These are phyloP conservation scores for Pezicula neosporulosa DNA, from an alignment of 2,329 filamentous ascomycete genomes.

Conservation along the genomic window DNA sequence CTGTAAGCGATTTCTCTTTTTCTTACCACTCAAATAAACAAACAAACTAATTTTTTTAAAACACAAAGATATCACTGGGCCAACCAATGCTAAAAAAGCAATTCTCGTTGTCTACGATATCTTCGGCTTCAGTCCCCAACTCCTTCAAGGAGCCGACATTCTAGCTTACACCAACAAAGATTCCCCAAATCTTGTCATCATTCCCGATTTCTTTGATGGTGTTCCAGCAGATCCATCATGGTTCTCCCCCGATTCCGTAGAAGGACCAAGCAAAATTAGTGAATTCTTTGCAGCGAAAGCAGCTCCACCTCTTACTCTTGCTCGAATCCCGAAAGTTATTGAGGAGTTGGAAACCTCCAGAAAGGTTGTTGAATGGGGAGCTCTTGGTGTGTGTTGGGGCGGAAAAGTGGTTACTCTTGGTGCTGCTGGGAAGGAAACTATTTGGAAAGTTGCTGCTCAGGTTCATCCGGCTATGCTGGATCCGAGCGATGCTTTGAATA, in stretches of 20 bases:
- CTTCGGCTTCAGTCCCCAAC: conserved; percentile 69
- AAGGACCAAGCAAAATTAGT: not conserved
- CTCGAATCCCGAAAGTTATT: conserved; percentile 46
- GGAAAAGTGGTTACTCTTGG: conserved; percentile 25
- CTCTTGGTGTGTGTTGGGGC: conserved; percentile 26
- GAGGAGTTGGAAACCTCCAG: conserved; percentile 35
- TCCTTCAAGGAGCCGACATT: conserved; percentile 67
- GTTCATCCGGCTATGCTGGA: conserved; percentile 64
- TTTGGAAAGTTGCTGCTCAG: conserved; percentile 50
- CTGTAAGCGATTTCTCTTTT: conserved; percentile 30
- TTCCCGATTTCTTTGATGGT: conserved; percentile 89
- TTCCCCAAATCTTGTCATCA: conserved; percentile 78
- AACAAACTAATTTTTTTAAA: no score
- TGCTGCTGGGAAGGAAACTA: conserved; percentile 23
- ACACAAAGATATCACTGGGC: conserved; percentile 45
- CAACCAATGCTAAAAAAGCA: conserved; percentile 48
- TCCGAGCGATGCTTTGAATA: conserved; percentile 52
- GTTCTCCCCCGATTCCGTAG: conserved; percentile 7
- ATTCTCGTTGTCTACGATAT: conserved; percentile 61
- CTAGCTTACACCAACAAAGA: conserved; percentile 47
- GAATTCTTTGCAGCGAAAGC: conserved; percentile 39
- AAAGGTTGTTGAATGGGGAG: not conserved
- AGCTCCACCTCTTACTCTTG: conserved; percentile 24
- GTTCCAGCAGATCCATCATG: conserved; percentile 41
- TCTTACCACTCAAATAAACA: not conserved